Base-by-base conservation (phyloP, 1,139 yeast species). In the Yamadazyma blattariae region DNA sequence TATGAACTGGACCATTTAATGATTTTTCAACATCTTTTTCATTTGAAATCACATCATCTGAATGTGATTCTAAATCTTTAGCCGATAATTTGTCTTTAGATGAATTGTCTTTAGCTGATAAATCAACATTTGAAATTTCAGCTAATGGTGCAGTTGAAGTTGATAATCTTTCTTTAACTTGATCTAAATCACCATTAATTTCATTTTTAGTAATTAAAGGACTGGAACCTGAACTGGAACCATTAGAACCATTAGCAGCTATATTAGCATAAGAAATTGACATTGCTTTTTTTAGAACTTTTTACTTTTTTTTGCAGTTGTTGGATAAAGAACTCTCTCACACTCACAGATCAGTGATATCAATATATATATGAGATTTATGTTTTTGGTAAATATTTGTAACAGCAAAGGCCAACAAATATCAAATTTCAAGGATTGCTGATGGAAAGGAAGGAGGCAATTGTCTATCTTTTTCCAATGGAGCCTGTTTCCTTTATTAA, bases 191-290 rank as follows among this genome's bases (percentile, higher is more conserved):
- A 3, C 17, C 11, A 11, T 15, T 25, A 13, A 26, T n/a, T 33
- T 32, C 35, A 9, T 26, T 17, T 13, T 37, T 37, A n/a, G 25
- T 21, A 15, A 29, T 27, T 6, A 21, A 15, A 12, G 35, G 35
- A 22, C 35, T 31, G 13, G 38, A 35, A 2, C 34, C 35, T 19
- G 24, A 25, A 19, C 37, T 34, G 8, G 32, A 28, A 3, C 35
- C 40, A 25, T 32, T 36, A 7, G 48, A 43, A 20, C 57, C 69
- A 38, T 54, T 57, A 41, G 71, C 71, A 42, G 71, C 74, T 33
- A 63, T 59, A 41, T 67, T 65, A 41, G 74, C 74, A 47, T 68
- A 68, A 50, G 44, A 61, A 37, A 51, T 33, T 20, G 32, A 29
- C 32, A 29, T 29, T 29, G 6, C 12, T 21, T 21, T 20, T 20